Evolutionary conservation across 495 filamentous ascomycete genomes (phyloP), one percentile per base, ranked within the genome.

Genomic region (Tirmania nivea): DNA sequence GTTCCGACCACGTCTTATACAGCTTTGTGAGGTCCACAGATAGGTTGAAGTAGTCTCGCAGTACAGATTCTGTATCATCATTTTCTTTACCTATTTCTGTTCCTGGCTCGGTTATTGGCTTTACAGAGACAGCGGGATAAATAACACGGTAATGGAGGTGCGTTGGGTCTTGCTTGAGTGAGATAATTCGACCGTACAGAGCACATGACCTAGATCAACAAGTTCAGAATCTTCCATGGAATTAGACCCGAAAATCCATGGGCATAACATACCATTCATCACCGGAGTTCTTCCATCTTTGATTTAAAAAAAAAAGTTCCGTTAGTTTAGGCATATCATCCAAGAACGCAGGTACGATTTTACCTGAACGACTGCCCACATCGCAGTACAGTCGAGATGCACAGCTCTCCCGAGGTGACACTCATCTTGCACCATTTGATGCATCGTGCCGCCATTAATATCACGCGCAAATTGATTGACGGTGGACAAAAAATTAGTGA

Each of bases 11-110:
- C 69, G 89, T 77, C 25, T 79, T 65, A 66, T 99, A 99, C 14
- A 99, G 74, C 1, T 71, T 61, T 10, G 74, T 71, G 34, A 94
- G 69, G 56, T 92, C 80, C 19, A 81, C 72, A 0, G 71, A 70
- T 17, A 99, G 77, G 59, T 86, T 85, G 61, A 95, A 79, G 65
- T 95, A 95, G 66, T 82, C 78, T 25, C 71, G 73, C 9, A 95
- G 63, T 19, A 94, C 69, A 19, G 68, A 69, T 49, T 77, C 71
- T 1, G 84, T 84, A 60, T 80, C 75, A 55, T 86, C 81, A 5
- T 57, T 72, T 50, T 31, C 48, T 3, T 11, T 25, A 25, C 11
- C 20, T 19, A 6, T 14, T 65, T 69, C 19, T 58, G 66, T 42
- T 59, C 56, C 49, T 52, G 57, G 49, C 25, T 31, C 25, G 25